phyloP scores from a whole-genome alignment of 331 rosid genomes.

The Quercus lobata region DNA sequence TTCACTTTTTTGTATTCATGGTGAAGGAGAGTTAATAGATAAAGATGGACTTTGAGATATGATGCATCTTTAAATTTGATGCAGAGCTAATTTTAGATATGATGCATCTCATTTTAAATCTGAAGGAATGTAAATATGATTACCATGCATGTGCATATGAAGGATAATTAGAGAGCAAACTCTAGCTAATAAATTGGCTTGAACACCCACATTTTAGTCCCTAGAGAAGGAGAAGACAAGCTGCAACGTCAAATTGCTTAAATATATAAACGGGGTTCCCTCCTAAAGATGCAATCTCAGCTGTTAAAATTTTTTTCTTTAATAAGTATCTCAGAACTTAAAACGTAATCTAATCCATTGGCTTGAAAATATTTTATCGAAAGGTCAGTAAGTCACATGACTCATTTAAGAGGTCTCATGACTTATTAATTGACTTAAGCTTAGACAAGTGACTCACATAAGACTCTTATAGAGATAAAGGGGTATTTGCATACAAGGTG shows the following conservation, averaged over 20 bases:
- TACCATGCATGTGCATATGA: background rate
- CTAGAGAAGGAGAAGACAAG: background rate
- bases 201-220: background rate
- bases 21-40: background rate
- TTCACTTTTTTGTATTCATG: conserved; percentile 4
- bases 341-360: background rate
- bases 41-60: background rate
- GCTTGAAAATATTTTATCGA: background rate
- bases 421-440: background rate
- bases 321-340: background rate
- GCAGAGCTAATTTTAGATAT: background rate
- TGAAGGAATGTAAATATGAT: background rate
- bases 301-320: background rate
- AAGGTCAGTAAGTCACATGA: background rate
- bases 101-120: background rate
- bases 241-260: background rate
- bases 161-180: background rate
- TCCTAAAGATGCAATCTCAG: background rate
- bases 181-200: background rate
- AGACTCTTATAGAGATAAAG: background rate
- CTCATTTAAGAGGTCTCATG: background rate
- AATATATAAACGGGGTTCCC: background rate
- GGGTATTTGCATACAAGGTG: background rate
- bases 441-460: background rate
- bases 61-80: background rate